These are phyloP conservation scores for Rhodotorula graminis DNA, from an alignment of 768 basidiomycete species.

Conservation along the genomic window DNA sequence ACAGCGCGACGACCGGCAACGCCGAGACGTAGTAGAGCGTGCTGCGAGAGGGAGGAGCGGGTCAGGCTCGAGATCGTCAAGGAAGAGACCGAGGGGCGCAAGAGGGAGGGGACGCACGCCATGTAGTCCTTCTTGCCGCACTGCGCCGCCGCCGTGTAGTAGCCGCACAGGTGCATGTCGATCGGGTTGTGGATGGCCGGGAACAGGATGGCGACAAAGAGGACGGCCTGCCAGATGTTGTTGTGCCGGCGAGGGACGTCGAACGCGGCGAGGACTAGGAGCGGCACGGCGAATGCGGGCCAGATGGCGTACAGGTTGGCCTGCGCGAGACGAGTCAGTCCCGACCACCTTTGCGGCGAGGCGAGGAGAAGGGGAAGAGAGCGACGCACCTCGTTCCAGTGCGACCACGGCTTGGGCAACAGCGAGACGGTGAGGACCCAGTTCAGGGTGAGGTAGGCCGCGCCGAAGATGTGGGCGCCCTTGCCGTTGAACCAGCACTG, in stretches of 20 bases:
- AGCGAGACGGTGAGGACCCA: slow-evolving; percentile 60
- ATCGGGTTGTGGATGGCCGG: slow-evolving; percentile 12
- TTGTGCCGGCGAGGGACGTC: slow-evolving; percentile 66
- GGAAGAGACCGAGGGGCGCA: slow-evolving; percentile 7
- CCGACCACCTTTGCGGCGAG: too few relatives aligned
- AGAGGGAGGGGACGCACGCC: slow-evolving; percentile 35
- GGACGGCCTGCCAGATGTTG: slow-evolving; percentile 59
- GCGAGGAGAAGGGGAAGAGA: background rate
- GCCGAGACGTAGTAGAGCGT: slow-evolving; percentile 43
- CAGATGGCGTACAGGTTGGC: slow-evolving; percentile 53
- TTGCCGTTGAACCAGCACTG: slow-evolving; percentile 40
- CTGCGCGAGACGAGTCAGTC: slow-evolving; percentile 53
- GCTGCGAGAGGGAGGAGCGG: background rate
- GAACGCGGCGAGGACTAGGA: slow-evolving; percentile 62
- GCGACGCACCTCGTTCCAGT: slow-evolving; percentile 45
- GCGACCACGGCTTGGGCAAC: slow-evolving; percentile 48
- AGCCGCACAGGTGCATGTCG: slow-evolving; percentile 44
- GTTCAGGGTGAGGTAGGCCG: slow-evolving; percentile 62
- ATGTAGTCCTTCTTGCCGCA: slow-evolving; percentile 48
- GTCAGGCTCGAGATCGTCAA: background rate
- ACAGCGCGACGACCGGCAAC: slow-evolving; percentile 47
- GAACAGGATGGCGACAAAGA: slow-evolving; percentile 43
- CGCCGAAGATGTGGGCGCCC: slow-evolving; percentile 61
- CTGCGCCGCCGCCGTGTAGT: slow-evolving; percentile 13
- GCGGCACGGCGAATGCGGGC: slow-evolving; percentile 59